These are phyloP conservation scores for Anisodus acutangulus DNA, from an alignment of 257 asterid species.

Conservation along the genomic window DNA sequence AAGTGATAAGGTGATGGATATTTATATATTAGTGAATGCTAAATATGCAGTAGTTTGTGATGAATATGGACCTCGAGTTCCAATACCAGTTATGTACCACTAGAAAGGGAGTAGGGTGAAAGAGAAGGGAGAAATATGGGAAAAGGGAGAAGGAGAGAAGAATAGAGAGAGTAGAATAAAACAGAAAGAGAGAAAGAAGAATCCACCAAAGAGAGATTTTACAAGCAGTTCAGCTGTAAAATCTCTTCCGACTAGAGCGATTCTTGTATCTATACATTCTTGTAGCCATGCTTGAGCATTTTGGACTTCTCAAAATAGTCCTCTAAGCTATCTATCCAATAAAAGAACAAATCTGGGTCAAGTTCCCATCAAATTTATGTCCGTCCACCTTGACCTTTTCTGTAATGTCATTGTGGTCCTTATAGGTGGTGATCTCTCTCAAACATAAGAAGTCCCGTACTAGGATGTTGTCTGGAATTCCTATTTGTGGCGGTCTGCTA, in stretches of 20 bases:
- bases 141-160: slow-evolving; percentile 9
- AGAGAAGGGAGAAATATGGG: neutral
- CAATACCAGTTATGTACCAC: slow-evolving; percentile 1
- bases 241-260: neutral
- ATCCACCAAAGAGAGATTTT: slow-evolving; percentile 14
- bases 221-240: slow-evolving; percentile 20
- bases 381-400: neutral
- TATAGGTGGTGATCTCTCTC: neutral
- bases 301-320: slow-evolving; percentile 15
- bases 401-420: slow-evolving; percentile 11
- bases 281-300: neutral
- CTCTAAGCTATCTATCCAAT: neutral
- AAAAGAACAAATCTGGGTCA: neutral
- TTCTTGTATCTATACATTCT: neutral
- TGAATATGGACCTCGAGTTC: slow-evolving; percentile 7
- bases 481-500: neutral
- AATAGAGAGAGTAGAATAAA: neutral
- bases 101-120: neutral
- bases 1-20: neutral
- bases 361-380: slow-evolving; percentile 7
- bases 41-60: neutral
- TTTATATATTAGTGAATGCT: neutral
- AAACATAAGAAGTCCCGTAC: neutral
- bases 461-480: neutral
- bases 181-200: neutral